Evolutionary conservation across 306 rosid genomes (phyloP).

Genomic region (Purshia tridentata): DNA sequence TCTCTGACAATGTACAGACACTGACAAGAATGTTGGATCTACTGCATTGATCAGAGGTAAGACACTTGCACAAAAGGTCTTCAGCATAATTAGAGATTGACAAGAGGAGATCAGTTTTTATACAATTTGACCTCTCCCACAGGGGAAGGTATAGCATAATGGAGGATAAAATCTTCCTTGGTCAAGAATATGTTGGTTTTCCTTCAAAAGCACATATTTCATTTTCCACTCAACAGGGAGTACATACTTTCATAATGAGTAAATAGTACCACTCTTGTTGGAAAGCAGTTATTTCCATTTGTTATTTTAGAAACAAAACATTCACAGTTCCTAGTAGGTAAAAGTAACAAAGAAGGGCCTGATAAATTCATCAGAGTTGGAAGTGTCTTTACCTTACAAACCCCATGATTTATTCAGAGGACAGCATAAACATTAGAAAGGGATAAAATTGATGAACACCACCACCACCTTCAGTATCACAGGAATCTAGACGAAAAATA

Average conservation of each 20-base stretch:
- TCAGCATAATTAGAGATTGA: neutral
- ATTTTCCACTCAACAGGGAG: neutral
- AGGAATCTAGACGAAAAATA: neutral
- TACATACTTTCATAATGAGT: neutral
- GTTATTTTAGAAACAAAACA: too few relatives aligned
- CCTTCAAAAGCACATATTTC: neutral
- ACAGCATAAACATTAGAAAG: too few relatives aligned
- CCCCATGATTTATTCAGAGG: too few relatives aligned
- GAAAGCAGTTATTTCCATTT: too few relatives aligned
- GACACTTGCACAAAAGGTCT: neutral
- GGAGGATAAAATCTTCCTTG: neutral
- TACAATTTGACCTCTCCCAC: neutral
- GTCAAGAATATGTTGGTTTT: neutral
- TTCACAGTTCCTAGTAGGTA: too few relatives aligned
- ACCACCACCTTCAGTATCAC: neutral
- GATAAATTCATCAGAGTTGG: too few relatives aligned
- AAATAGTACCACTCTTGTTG: too few relatives aligned
- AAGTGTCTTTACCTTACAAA: too few relatives aligned
- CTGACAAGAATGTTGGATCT: neutral
- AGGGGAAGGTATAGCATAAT: neutral
- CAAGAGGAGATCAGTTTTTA: neutral
- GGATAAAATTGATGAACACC: neutral
- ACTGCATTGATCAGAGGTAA: neutral
- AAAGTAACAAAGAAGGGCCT: too few relatives aligned
- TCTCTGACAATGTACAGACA: neutral